Evolutionary conservation across 2,329 filamentous ascomycete species (phyloP).

Genomic region (Diplodia corticola): DNA sequence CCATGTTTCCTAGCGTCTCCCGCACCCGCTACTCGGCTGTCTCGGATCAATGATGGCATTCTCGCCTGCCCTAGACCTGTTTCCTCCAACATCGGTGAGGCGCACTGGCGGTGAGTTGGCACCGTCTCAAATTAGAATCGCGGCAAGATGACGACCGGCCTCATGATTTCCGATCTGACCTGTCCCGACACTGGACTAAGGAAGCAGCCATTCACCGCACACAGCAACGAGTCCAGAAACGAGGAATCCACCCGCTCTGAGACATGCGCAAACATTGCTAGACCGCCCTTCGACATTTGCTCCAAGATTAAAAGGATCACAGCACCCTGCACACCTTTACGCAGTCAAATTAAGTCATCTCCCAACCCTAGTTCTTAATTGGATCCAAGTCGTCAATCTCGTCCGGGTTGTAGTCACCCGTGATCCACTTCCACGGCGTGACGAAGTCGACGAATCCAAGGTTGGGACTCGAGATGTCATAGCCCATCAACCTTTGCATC

Average conservation of each 20-base stretch:
- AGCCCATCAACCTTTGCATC: conserved; percentile 17
- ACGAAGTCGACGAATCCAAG: conserved; percentile 23
- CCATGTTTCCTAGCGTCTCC: conserved; percentile 2
- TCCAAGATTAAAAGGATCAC: not conserved
- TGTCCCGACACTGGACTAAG: not conserved
- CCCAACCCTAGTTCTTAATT: not conserved
- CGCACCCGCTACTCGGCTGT: conserved; percentile 1
- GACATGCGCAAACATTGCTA: not conserved
- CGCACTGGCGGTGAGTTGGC: not conserved
- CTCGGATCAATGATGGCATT: conserved; percentile 12
- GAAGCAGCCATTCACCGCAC: not conserved
- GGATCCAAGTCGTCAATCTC: conserved; percentile 18
- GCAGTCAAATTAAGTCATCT: not conserved
- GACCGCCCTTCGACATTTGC: not conserved
- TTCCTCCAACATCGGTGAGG: not conserved
- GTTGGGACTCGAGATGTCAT: conserved; percentile 21
- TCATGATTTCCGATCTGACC: not conserved
- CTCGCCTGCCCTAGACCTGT: not conserved
- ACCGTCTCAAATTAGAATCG: not conserved
- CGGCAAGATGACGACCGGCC: not conserved
- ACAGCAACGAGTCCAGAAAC: not conserved
- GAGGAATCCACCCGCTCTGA: not conserved
- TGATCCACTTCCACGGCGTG: conserved; percentile 16
- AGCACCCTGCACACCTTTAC: not conserved
- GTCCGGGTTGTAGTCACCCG: conserved; percentile 3